These are phyloP conservation scores for Acidomyces sp. DNA, from an alignment of 495 filamentous ascomycete species.

Conservation along the genomic window DNA sequence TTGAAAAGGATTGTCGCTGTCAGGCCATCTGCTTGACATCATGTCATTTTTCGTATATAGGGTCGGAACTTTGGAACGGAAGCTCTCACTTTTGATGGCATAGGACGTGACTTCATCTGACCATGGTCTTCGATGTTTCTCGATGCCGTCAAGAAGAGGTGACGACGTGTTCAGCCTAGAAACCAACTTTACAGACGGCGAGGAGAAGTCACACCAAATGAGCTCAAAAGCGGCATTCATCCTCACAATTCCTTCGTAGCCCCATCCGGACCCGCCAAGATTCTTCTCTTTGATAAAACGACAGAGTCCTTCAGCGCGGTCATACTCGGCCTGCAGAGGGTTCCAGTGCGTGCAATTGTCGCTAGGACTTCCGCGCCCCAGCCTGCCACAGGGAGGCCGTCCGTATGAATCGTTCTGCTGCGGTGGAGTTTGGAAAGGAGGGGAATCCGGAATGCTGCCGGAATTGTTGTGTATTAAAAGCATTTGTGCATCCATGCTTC, in stretches of 20 bases:
- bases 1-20: slow-evolving; percentile 7
- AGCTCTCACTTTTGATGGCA: not conserved
- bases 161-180: slow-evolving; percentile 31
- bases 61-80: not conserved
- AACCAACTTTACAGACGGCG: slow-evolving; percentile 25
- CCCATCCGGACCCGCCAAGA: slow-evolving; percentile 26
- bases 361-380: not conserved
- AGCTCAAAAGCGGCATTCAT: slow-evolving; percentile 38
- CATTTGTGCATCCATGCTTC: slow-evolving; percentile 32
- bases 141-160: slow-evolving; percentile 17
- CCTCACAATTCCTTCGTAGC: slow-evolving; percentile 34
- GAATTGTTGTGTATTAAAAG: slow-evolving; percentile 32
- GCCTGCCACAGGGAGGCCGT: not conserved
- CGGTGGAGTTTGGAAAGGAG: slow-evolving; percentile 6
- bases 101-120: not conserved
- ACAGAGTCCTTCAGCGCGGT: slow-evolving; percentile 30
- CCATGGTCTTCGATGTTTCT: not conserved
- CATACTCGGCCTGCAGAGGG: slow-evolving; percentile 31
- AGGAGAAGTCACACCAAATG: slow-evolving; percentile 34
- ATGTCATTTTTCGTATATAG: not conserved
- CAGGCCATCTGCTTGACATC: not conserved
- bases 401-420: not conserved
- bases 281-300: slow-evolving; percentile 23
- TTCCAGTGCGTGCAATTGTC: slow-evolving; percentile 11
- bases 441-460: slow-evolving; percentile 21